Evolutionary conservation across 306 rosid species (phyloP).

Genomic region (Mimosa bimucronata): DNA sequence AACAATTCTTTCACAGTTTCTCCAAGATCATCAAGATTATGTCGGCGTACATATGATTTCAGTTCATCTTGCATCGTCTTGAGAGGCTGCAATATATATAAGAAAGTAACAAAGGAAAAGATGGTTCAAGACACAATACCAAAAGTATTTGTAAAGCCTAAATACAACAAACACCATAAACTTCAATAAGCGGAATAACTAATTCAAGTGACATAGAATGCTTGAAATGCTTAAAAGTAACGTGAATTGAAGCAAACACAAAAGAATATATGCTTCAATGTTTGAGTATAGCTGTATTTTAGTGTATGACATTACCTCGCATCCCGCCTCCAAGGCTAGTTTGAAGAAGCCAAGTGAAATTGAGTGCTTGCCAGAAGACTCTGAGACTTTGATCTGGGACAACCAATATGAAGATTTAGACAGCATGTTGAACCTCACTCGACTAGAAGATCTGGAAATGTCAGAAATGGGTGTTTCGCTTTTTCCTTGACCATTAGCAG

Average conservation of each 20-base stretch:
- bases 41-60: slow-evolving; percentile 56
- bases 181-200: background rate
- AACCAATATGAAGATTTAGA: slow-evolving; percentile 87
- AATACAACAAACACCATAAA: background rate
- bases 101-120: slow-evolving; percentile 8
- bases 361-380: slow-evolving; percentile 71
- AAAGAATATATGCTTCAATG: background rate
- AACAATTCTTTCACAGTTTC: slow-evolving; percentile 60
- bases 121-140: background rate
- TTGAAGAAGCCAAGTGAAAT: slow-evolving; percentile 89
- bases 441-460: slow-evolving; percentile 51
- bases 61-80: slow-evolving; percentile 71
- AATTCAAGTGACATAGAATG: background rate
- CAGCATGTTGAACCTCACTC: slow-evolving; percentile 60
- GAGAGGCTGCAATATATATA: slow-evolving; percentile 55
- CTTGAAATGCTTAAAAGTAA: background rate
- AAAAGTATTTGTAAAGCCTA: background rate
- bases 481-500: slow-evolving; percentile 53
- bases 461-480: slow-evolving; percentile 72
- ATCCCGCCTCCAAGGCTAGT: slow-evolving; percentile 80
- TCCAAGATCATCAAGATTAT: slow-evolving; percentile 56
- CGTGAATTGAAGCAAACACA: slow-evolving; percentile 3
- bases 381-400: slow-evolving; percentile 83
- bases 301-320: slow-evolving; percentile 62
- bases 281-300: background rate